Evolutionary conservation across 345 rosid species (phyloP).

Genomic region (Noccaea caerulescens): DNA sequence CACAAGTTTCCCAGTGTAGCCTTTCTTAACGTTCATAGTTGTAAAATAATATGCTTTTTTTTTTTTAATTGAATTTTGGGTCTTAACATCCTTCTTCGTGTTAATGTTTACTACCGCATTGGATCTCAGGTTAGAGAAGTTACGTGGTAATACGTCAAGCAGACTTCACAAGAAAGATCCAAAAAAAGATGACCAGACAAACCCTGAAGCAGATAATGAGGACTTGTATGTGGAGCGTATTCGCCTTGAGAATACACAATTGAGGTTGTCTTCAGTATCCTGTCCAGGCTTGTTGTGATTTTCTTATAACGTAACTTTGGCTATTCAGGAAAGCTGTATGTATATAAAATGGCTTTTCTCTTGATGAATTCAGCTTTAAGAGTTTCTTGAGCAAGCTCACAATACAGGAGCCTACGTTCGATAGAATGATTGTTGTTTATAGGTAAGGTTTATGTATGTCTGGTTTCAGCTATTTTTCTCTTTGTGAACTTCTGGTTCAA

Average conservation of each 20-base stretch:
- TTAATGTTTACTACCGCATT: slow-evolving; percentile 23
- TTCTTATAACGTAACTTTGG: slow-evolving; percentile 8
- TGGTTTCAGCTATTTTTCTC: slow-evolving; percentile 26
- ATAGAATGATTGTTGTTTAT: slow-evolving; percentile 93
- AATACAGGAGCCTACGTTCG: slow-evolving; percentile 92
- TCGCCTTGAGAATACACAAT: slow-evolving; percentile 78
- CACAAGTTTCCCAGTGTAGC: slow-evolving; percentile 14
- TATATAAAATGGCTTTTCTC: slow-evolving; percentile 27
- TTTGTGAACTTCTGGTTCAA: slow-evolving; percentile 26
- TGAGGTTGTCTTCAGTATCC: slow-evolving; percentile 55
- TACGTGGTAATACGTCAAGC: slow-evolving; percentile 56
- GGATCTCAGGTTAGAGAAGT: slow-evolving; percentile 65
- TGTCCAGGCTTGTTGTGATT: slow-evolving; percentile 15
- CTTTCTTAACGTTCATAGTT: slow-evolving; percentile 12
- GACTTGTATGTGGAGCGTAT: slow-evolving; percentile 74
- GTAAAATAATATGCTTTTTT: not conserved
- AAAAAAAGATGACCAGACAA: slow-evolving; percentile 71
- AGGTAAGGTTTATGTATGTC: slow-evolving; percentile 54
- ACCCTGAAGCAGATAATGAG: slow-evolving; percentile 52
- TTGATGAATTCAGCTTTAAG: slow-evolving; percentile 52
- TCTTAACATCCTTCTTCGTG: slow-evolving; percentile 29
- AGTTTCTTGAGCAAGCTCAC: slow-evolving; percentile 73
- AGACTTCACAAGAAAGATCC: slow-evolving; percentile 55
- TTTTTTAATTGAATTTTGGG: not conserved
- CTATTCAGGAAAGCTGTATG: slow-evolving; percentile 14